Base-by-base conservation (phyloP, 257 asterid genomes). In the Petunia secreta region DNA sequence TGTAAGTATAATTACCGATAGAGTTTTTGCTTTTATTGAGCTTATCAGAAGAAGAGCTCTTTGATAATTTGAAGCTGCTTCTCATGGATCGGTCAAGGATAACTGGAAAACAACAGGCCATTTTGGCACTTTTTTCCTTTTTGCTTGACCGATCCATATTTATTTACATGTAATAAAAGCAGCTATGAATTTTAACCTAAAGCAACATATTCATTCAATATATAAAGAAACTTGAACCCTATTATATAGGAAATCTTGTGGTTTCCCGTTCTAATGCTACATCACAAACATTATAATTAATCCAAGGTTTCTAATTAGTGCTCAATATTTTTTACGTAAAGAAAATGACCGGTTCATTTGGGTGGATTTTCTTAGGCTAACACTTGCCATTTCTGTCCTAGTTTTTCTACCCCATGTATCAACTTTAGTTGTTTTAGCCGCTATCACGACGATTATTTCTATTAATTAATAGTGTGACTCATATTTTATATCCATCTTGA, bases 41-140 rank as follows among this genome's bases (percentile, higher is more conserved):
- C 46, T 80, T 83, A 3, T 44, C 8, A 16, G 85, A 84, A 55
- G 84, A 81, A 7, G 68, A 54, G 13, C 75, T 83, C 67, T 39
- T 40, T 65, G 78, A 60, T 11, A 46, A 34, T 57, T 78, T 78
- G 80, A 81, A 81, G 83, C 87, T 84, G 83, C 85, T 76, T 81
- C 80, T 71, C 81, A 81, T 63, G 80, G 85, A 84, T 60, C 83
- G 87, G 80, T 84, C 87, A 8, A 81, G 76, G 74, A 62, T 75
- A 41, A 46, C 81, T 2, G 85, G 87, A 54, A 84, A 84, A 81
- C 85, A 81, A 58, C 83, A 84, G 41, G 83, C 83, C 46, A 52
- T 4, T 16, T 77, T 63, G 6, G 43, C n/a, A 8, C 46, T 59
- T 14, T 80, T 73, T 48, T 74, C 77, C 16, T 80, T 73, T 48